These are phyloP conservation scores for Edaphochlamys debaryana DNA, from an alignment of 139 green algal genomes.

Conservation along the genomic window DNA sequence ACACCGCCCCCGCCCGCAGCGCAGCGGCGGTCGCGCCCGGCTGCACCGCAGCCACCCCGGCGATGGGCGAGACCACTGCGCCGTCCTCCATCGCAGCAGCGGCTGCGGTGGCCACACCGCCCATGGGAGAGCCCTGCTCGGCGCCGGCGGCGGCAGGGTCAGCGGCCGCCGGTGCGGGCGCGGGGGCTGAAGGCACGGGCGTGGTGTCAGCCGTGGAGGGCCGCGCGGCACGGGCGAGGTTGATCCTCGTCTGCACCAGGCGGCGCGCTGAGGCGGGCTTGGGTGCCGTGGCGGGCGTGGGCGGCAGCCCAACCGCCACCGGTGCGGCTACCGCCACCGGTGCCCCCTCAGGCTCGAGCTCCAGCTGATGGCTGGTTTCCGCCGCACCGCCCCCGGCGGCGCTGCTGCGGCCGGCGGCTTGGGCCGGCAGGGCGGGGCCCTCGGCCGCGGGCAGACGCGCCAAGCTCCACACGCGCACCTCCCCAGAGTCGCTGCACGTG, in stretches of 20 bases:
- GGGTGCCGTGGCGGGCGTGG: neutral
- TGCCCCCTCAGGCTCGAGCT: neutral
- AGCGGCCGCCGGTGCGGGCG: neutral
- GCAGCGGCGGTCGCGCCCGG: neutral
- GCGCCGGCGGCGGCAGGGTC: too few species aligned
- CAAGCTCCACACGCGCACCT: conserved; percentile 16
- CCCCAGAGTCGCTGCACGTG: conserved; percentile 24
- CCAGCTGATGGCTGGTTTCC: too few species aligned
- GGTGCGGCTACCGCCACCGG: neutral
- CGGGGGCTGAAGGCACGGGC: neutral
- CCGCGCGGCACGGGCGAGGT: neutral
- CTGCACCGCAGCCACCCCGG: too few species aligned
- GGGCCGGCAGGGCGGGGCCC: neutral
- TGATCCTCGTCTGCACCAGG: conserved; percentile 15
- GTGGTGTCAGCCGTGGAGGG: neutral
- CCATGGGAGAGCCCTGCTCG: too few species aligned
- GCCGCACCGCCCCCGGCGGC: too few species aligned
- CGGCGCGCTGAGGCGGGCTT: neutral
- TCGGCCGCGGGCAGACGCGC: neutral
- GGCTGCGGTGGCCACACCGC: too few species aligned
- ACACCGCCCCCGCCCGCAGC: neutral
- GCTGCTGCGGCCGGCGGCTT: too few species aligned
- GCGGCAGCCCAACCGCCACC: neutral
- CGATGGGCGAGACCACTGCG: neutral
- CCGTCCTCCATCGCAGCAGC: neutral